A percentile compares a stretch with the other conserved stretches of the same genome.
Conservation (phyloP, 1,139 yeast species). For the Yamadazyma dendronema region DNA sequence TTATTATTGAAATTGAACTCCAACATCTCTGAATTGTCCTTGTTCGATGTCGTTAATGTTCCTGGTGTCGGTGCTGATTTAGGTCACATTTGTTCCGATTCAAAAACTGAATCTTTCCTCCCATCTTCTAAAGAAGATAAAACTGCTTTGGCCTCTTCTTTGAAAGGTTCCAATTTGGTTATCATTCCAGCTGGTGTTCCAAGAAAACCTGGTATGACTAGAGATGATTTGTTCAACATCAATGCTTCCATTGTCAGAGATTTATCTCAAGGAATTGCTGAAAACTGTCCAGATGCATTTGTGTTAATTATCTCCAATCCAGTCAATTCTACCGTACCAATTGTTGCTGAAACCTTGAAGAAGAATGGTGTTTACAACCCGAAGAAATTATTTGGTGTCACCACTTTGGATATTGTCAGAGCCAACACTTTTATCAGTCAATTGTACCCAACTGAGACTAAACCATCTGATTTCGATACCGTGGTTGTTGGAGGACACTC, state of each 20-base stretch:
- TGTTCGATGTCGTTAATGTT: slow-evolving; percentile 91
- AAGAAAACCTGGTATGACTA: slow-evolving; percentile 99
- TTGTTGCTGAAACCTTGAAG: slow-evolving; percentile 92
- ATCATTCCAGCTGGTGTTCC: slow-evolving; percentile 99
- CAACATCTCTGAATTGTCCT: slow-evolving; percentile 78
- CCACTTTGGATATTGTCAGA: slow-evolving; percentile 93
- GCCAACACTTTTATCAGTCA: slow-evolving; percentile 88
- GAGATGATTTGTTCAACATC: slow-evolving; percentile 96
- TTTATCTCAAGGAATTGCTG: slow-evolving; percentile 86
- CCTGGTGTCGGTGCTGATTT: slow-evolving; percentile 98
- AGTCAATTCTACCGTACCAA: slow-evolving; percentile 97
- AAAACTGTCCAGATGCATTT: slow-evolving; percentile 83
- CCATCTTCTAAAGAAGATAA: slow-evolving; percentile 70
- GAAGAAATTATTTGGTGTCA: slow-evolving; percentile 90
- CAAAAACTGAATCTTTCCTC: slow-evolving; percentile 77
- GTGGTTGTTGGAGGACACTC: slow-evolving; percentile 97
- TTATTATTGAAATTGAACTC: slow-evolving; percentile 84
- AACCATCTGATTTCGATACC: slow-evolving; percentile 72
- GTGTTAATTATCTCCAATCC: slow-evolving; percentile 92
- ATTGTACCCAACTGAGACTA: slow-evolving; percentile 47
- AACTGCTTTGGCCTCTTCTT: slow-evolving; percentile 70
- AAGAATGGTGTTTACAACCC: slow-evolving; percentile 87
- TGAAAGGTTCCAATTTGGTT: slow-evolving; percentile 81
- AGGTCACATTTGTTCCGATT: slow-evolving; percentile 89
- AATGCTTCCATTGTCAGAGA: slow-evolving; percentile 95